Conservation (phyloP, 257 asterid genomes). For the Solanum peruvianum region DNA sequence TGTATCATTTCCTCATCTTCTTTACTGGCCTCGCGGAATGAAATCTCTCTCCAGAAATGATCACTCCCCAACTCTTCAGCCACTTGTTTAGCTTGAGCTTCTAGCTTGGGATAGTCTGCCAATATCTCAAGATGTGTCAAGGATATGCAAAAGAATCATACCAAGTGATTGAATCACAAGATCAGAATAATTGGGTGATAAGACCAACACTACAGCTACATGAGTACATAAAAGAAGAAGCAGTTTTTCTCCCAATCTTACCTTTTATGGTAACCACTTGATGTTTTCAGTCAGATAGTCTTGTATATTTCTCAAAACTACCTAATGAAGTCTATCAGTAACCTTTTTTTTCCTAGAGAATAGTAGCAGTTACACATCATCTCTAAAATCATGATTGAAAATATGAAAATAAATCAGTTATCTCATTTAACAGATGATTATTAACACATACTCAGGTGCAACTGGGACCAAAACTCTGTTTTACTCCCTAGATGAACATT, state of each 20-base stretch:
- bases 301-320: background rate
- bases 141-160: background rate
- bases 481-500: background rate
- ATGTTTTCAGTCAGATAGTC: background rate
- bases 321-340: background rate
- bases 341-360: background rate
- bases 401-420: background rate
- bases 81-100: conserved; percentile 60
- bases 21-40: conserved; percentile 53
- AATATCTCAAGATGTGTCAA: background rate
- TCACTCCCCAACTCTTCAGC: conserved; percentile 59
- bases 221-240: background rate
- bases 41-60: conserved; percentile 40
- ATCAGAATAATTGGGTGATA: background rate
- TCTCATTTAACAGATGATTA: background rate
- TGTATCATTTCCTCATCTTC: conserved; percentile 62
- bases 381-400: background rate
- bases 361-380: background rate
- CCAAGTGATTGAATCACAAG: background rate
- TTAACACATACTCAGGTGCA: background rate
- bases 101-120: conserved; percentile 88
- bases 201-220: background rate
- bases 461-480: background rate
- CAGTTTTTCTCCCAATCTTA: background rate
- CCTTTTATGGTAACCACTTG: background rate